Conservation (phyloP, 768 basidiomycete species). For the Psilocybe subaeruginosa region DNA sequence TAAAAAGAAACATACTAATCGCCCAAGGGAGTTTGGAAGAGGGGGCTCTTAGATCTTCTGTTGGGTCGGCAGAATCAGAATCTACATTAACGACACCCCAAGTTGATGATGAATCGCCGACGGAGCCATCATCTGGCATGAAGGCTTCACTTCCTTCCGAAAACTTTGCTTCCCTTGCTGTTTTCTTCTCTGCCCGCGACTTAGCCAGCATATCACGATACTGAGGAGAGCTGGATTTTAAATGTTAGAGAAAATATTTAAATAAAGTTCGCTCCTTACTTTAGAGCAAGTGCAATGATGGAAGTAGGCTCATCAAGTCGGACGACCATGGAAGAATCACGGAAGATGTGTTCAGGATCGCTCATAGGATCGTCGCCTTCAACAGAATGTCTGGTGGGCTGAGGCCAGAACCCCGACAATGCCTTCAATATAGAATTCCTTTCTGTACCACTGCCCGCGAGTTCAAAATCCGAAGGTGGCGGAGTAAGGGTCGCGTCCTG, state of each 20-base stretch:
- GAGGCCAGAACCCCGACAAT: conserved; percentile 80
- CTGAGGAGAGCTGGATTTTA: conserved; percentile 66
- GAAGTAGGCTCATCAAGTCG: conserved; percentile 97
- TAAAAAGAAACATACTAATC: conserved; percentile 56
- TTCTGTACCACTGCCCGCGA: conserved; percentile 52
- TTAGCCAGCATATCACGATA: conserved; percentile 81
- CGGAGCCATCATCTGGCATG: conserved; percentile 89
- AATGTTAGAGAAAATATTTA: conserved; percentile 1
- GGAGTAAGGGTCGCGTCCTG: conserved; percentile 32
- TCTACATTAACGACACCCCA: conserved; percentile 94
- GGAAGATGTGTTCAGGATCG: conserved; percentile 91
- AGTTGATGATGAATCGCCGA: conserved; percentile 82
- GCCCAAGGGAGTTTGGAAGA: conserved; percentile 84
- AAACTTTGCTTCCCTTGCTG: conserved; percentile 56
- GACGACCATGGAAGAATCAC: conserved; percentile 93
- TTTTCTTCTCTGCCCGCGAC: conserved; percentile 78
- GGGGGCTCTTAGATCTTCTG: conserved; percentile 73
- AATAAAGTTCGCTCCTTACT: conserved; percentile 48
- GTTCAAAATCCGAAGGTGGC: conserved; percentile 53
- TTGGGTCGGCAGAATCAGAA: conserved; percentile 67
- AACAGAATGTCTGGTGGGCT: conserved; percentile 57
- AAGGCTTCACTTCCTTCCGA: conserved; percentile 79
- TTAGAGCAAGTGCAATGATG: conserved; percentile 92
- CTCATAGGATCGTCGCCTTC: conserved; percentile 69
- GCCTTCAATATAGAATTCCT: conserved; percentile 81